Conservation (phyloP, 2,329 filamentous ascomycete species). For the Cercospora zeina region DNA sequence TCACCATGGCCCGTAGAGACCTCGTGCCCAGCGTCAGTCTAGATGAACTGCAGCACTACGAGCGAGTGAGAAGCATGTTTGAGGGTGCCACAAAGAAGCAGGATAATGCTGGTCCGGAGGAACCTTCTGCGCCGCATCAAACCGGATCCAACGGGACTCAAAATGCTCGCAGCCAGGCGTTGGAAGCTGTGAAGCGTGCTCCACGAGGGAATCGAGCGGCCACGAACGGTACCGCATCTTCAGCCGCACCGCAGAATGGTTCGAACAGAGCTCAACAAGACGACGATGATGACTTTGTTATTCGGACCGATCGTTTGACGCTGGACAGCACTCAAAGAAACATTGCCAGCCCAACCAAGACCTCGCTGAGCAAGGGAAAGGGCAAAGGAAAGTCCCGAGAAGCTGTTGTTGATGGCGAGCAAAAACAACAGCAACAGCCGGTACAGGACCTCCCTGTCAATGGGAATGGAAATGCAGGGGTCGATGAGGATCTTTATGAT, state of each 20-base stretch:
- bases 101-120: conserved; percentile 34
- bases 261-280: conserved; percentile 14
- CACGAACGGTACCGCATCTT: background rate
- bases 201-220: conserved; percentile 10
- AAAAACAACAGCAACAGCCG: background rate
- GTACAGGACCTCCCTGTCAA: background rate
- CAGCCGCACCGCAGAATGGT: background rate
- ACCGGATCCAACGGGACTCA: conserved; percentile 10
- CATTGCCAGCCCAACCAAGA: conserved; percentile 34
- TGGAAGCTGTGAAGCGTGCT: conserved; percentile 27
- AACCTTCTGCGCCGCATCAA: background rate
- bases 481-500: conserved; percentile 49
- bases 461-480: conserved; percentile 39
- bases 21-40: conserved; percentile 91
- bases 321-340: conserved; percentile 28
- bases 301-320: conserved; percentile 43
- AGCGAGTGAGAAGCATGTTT: conserved; percentile 77
- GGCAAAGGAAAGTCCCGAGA: conserved; percentile 41
- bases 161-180: conserved; percentile 16
- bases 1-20: conserved; percentile 75
- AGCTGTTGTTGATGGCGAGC: conserved; percentile 34
- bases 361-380: conserved; percentile 36
- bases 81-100: conserved; percentile 60
- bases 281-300: conserved; percentile 46
- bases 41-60: conserved; percentile 89